Percentiles rank a stretch among this genome's conserved stretches.
Conservation (phyloP, 2,329 filamentous ascomycete genomes). For the Fusarium virguliforme region DNA sequence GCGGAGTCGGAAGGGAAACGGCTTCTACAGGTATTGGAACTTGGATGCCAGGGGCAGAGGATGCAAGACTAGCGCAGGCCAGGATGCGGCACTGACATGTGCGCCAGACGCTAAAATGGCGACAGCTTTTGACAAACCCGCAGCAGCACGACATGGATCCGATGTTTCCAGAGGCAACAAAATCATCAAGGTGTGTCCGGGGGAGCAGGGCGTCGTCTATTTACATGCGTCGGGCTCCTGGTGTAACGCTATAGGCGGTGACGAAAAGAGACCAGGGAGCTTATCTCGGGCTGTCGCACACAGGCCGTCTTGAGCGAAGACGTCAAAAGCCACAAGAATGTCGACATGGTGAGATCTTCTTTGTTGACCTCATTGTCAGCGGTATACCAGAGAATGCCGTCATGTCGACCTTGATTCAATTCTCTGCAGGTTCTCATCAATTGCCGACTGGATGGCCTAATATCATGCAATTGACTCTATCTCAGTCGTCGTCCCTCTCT, state of each 20-base stretch:
- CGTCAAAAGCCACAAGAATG: slow-evolving; percentile 51
- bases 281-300: slow-evolving; percentile 22
- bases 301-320: slow-evolving; percentile 23
- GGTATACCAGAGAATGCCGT: slow-evolving; percentile 24
- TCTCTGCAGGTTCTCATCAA: slow-evolving; percentile 11
- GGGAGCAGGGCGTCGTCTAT: neutral
- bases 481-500: slow-evolving; percentile 24
- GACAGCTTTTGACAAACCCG: slow-evolving; percentile 25
- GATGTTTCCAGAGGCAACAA: slow-evolving; percentile 7
- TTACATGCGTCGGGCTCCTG: neutral
- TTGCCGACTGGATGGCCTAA: slow-evolving; percentile 8
- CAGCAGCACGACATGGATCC: neutral
- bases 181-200: slow-evolving; percentile 9
- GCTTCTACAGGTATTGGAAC: slow-evolving; percentile 11
- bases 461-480: slow-evolving; percentile 12
- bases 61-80: slow-evolving; percentile 42
- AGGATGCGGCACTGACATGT: slow-evolving; percentile 35
- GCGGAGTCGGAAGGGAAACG: slow-evolving; percentile 19
- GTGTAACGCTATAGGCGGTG: slow-evolving; percentile 1
- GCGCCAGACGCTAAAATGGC: slow-evolving; percentile 42
- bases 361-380: slow-evolving; percentile 30
- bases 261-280: slow-evolving; percentile 4
- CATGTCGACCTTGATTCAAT: slow-evolving; percentile 11
- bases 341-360: slow-evolving; percentile 45
- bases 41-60: slow-evolving; percentile 35